phyloP scores from a whole-genome alignment of 805 yeast species.

The Deakozyma indianensis region DNA sequence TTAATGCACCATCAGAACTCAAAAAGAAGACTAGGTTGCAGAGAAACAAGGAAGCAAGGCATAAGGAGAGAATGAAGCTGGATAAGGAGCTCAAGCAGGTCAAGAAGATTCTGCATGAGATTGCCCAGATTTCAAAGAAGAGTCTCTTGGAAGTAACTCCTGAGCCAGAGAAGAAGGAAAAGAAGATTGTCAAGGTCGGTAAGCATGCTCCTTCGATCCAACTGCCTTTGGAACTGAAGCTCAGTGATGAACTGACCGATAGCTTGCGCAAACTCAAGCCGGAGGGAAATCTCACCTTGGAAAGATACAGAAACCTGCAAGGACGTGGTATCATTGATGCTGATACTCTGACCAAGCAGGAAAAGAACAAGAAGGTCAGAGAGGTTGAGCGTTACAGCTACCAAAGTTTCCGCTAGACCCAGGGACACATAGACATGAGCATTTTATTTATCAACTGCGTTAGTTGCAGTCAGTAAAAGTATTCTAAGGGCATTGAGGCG shows the following conservation, averaged over 20 bases:
- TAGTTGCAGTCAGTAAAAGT: no score
- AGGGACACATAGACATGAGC: no score
- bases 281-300: slow-evolving; percentile 77
- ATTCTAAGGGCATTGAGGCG: no score
- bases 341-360: slow-evolving; percentile 74
- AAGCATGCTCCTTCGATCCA: slow-evolving; percentile 32
- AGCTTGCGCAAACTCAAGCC: slow-evolving; percentile 75
- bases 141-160: slow-evolving; percentile 15
- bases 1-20: slow-evolving; percentile 52
- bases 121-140: slow-evolving; percentile 29
- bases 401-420: no score
- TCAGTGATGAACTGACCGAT: slow-evolving; percentile 77
- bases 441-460: no score
- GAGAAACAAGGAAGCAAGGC: slow-evolving; percentile 56
- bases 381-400: slow-evolving; percentile 34
- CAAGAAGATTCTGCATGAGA: slow-evolving; percentile 44
- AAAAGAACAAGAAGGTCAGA: slow-evolving; percentile 52
- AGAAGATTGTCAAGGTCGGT: slow-evolving; percentile 16
- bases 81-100: slow-evolving; percentile 43
- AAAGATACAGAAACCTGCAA: slow-evolving; percentile 70
- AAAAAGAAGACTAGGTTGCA: slow-evolving; percentile 67
- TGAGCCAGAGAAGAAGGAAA: slow-evolving; percentile 10
- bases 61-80: slow-evolving; percentile 31
- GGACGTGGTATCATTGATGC: slow-evolving; percentile 78
- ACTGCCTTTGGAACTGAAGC: slow-evolving; percentile 53